These are phyloP conservation scores for Pleurotus tuber-regium DNA, from an alignment of 768 basidiomycete species.

Conservation along the genomic window DNA sequence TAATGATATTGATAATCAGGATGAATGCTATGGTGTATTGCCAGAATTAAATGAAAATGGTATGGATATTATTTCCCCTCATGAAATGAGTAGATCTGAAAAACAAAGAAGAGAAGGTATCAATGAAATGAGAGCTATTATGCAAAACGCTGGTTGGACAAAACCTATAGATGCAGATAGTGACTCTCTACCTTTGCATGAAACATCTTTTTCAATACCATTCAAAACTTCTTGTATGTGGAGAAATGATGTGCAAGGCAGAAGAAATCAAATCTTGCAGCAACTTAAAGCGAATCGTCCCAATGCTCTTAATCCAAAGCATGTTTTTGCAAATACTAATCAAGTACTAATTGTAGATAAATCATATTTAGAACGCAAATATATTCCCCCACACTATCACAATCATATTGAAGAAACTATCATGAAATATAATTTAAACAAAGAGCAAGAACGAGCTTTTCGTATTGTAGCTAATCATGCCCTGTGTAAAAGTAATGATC, in stretches of 20 bases:
- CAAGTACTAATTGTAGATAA: slow-evolving; percentile 20
- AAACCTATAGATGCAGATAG: not conserved
- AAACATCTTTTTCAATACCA: not conserved
- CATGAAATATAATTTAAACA: slow-evolving; percentile 20
- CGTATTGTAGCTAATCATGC: slow-evolving; percentile 27
- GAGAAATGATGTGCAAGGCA: slow-evolving; percentile 11
- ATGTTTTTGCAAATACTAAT: not conserved
- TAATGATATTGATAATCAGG: not conserved
- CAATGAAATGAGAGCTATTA: not conserved
- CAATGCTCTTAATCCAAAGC: not conserved
- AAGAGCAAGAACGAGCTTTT: slow-evolving; percentile 30
- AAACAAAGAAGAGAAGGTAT: not conserved
- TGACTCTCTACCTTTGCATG: not conserved
- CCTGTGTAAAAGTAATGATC: slow-evolving; percentile 10
- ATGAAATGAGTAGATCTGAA: not conserved
- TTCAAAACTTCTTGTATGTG: not conserved
- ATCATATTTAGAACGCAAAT: slow-evolving; percentile 19
- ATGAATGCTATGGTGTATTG: not conserved
- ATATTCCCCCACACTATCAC: not conserved
- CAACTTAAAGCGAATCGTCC: not conserved
- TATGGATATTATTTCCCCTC: not conserved
- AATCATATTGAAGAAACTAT: not conserved
- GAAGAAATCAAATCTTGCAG: not conserved
- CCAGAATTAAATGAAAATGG: no score
- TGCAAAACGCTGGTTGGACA: slow-evolving; percentile 2